Evolutionary conservation across 345 rosid genomes (phyloP).

Genomic region (Citrus glauca): DNA sequence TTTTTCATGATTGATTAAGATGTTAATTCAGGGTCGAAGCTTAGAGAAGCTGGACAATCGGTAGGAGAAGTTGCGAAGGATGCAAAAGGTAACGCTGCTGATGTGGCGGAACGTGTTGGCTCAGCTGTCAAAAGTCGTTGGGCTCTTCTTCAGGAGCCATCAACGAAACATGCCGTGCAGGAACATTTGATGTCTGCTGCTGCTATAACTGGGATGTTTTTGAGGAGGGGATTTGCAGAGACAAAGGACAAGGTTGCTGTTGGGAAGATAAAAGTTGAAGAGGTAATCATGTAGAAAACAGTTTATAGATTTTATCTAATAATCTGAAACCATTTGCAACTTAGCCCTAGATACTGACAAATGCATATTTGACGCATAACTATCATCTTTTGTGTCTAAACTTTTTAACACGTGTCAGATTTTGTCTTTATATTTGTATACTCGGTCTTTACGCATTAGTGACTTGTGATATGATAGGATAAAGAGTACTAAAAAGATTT

Average conservation of each 20-base stretch:
- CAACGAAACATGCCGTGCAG: conserved; percentile 78
- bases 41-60: conserved; percentile 78
- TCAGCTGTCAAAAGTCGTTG: conserved; percentile 66
- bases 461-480: not conserved
- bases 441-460: not conserved
- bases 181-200: conserved; percentile 78
- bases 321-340: not conserved
- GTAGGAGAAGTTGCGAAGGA: conserved; percentile 89
- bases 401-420: not conserved
- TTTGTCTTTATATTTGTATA: not conserved
- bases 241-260: conserved; percentile 87
- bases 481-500: not conserved
- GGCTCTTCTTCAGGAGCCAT: conserved; percentile 82
- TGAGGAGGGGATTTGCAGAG: conserved; percentile 80
- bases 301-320: not conserved
- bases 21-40: conserved; percentile 58
- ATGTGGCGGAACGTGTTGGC: conserved; percentile 83
- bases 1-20: conserved; percentile 9
- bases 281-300: conserved; percentile 45
- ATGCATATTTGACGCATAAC: not conserved
- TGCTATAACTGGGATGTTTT: conserved; percentile 76
- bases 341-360: not conserved
- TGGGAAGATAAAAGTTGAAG: conserved; percentile 90
- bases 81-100: conserved; percentile 83
- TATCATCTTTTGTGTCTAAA: not conserved